phyloP scores from a whole-genome alignment of 768 basidiomycete species.

The Mycena belliarum region DNA sequence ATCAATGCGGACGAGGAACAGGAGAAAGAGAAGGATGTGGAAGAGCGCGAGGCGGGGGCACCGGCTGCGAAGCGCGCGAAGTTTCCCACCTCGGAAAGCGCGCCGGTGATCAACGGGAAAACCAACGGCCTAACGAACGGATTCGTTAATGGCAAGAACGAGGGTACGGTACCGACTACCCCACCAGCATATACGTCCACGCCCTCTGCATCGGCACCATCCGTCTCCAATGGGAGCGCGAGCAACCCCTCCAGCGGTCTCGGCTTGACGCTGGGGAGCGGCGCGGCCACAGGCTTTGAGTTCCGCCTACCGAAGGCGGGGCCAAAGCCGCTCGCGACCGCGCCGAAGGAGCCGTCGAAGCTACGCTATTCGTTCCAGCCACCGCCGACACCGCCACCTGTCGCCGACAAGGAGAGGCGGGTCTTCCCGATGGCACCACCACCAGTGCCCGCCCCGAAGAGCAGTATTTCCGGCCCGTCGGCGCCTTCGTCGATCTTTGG shows the following conservation, averaged over 20 bases:
- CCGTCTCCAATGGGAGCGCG: not conserved
- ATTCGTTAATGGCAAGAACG: too few relatives aligned
- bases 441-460: conserved; percentile 2
- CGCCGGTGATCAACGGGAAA: not conserved
- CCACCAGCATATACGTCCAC: too few relatives aligned
- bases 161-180: too few relatives aligned
- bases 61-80: conserved; percentile 17
- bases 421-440: conserved; percentile 19
- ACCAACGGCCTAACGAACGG: too few relatives aligned
- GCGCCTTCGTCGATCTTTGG: not conserved
- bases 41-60: conserved; percentile 36
- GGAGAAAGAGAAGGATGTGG: conserved; percentile 32
- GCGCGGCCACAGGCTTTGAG: conserved; percentile 15
- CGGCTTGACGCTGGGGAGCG: not conserved
- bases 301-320: conserved; percentile 15
- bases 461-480: not conserved
- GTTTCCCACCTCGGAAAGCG: not conserved
- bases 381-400: conserved; percentile 28
- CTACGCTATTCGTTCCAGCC: conserved; percentile 52
- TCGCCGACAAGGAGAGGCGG: conserved; percentile 7
- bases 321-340: conserved; percentile 35
- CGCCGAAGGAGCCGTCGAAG: conserved; percentile 79
- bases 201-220: conserved; percentile 7
- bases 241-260: not conserved
- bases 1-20: conserved; percentile 34